phyloP scores from a whole-genome alignment of 2,329 filamentous ascomycete genomes.

The Paraphaeosphaeria minitans region DNA sequence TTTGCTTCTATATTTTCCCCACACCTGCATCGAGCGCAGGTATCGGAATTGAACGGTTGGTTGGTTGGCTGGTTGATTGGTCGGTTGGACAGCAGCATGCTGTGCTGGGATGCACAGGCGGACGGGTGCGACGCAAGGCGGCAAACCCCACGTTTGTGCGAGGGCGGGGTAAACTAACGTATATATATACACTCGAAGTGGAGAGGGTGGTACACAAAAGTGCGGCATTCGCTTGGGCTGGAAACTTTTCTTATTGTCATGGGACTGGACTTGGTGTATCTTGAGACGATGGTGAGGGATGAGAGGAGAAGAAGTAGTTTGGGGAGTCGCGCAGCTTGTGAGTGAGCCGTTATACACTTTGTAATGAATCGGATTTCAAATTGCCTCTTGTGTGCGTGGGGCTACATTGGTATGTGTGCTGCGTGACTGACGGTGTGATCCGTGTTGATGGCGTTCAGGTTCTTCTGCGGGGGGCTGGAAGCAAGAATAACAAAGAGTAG shows the following conservation, averaged over 20 bases:
- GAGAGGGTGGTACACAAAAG: not conserved
- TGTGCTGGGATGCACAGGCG: not conserved
- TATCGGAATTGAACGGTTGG: not conserved
- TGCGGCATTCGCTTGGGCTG: not conserved
- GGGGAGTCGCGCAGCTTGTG: not conserved
- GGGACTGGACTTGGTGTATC: not conserved
- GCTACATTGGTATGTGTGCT: too few relatives aligned
- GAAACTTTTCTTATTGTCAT: not conserved
- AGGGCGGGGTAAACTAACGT: not conserved
- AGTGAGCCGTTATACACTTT: not conserved
- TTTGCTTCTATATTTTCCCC: not conserved
- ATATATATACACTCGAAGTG: not conserved
- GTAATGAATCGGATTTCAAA: not conserved
- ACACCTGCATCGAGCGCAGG: conserved; percentile 7
- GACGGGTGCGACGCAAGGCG: not conserved
- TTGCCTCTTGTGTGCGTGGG: not conserved
- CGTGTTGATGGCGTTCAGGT: too few relatives aligned
- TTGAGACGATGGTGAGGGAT: not conserved
- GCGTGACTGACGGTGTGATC: too few relatives aligned
- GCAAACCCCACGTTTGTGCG: not conserved
- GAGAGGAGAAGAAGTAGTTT: not conserved
- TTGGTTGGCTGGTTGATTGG: too few relatives aligned
- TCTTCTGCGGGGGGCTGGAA: too few relatives aligned
- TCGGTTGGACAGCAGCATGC: not conserved
- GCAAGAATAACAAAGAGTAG: too few relatives aligned